Conservation (phyloP, 2,329 filamentous ascomycete species). For the Biscogniauxia sp. region DNA sequence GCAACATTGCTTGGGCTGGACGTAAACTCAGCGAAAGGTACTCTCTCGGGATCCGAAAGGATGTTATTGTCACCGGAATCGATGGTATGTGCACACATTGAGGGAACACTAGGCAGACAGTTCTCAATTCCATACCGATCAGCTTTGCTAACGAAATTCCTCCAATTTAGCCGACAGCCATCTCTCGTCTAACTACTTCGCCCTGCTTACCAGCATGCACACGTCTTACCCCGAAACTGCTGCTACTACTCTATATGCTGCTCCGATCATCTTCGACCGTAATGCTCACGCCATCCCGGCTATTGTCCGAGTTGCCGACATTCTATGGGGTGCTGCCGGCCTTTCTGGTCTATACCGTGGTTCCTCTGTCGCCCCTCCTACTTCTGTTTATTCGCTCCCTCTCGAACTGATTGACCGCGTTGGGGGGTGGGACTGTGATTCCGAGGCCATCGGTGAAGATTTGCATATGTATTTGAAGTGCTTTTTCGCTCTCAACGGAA, state of each 20-base stretch:
- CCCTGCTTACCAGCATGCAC: conserved; percentile 63
- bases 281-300: conserved; percentile 67
- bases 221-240: conserved; percentile 57
- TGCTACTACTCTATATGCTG: conserved; percentile 63
- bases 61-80: conserved; percentile 69
- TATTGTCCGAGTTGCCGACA: conserved; percentile 68
- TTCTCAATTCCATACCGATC: conserved; percentile 5
- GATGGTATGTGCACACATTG: conserved; percentile 55
- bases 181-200: conserved; percentile 66
- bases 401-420: conserved; percentile 66
- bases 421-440: conserved; percentile 69
- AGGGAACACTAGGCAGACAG: background rate
- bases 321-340: conserved; percentile 70
- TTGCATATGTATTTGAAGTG: conserved; percentile 78
- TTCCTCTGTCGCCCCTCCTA: conserved; percentile 66
- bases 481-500: conserved; percentile 71
- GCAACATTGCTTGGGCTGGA: conserved; percentile 71
- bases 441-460: conserved; percentile 72
- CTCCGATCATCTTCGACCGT: conserved; percentile 71
- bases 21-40: conserved; percentile 64
- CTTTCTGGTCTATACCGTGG: conserved; percentile 65
- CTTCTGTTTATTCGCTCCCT: conserved; percentile 70
- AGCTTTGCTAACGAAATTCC: conserved; percentile 16
- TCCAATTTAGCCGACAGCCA: conserved; percentile 62
- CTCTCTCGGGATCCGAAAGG: conserved; percentile 47